Percentiles rank a stretch among this genome's conserved stretches.
These are phyloP conservation scores for sweet orange (Citrus sinensis) DNA, from an alignment of 345 rosid species.

Conservation along the genomic window DVS_A1.0 CM039163.1:7578001-7578500, in stretches of 20 bases:
- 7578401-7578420: neutral
- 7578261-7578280: neutral
- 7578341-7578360: neutral
- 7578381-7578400: neutral
- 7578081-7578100: neutral
- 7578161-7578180: conserved; percentile 15
- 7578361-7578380: neutral
- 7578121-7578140: conserved; percentile 9
- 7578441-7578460: conserved; percentile 50
- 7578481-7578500: conserved; percentile 48
- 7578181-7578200: neutral
- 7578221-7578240: neutral
- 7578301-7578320: conserved; percentile 13
- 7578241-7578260: neutral
- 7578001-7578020: neutral
- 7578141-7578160: conserved; percentile 10
- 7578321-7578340: conserved; percentile 12
- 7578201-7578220: neutral
- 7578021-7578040: neutral
- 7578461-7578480: conserved; percentile 46
- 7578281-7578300: conserved; percentile 17
- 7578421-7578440: conserved; percentile 38
- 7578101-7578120: conserved; percentile 2
- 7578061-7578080: neutral
- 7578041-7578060: neutral